Base-by-base conservation (phyloP, 768 basidiomycete genomes). In the Russula ochroleuca region DNA sequence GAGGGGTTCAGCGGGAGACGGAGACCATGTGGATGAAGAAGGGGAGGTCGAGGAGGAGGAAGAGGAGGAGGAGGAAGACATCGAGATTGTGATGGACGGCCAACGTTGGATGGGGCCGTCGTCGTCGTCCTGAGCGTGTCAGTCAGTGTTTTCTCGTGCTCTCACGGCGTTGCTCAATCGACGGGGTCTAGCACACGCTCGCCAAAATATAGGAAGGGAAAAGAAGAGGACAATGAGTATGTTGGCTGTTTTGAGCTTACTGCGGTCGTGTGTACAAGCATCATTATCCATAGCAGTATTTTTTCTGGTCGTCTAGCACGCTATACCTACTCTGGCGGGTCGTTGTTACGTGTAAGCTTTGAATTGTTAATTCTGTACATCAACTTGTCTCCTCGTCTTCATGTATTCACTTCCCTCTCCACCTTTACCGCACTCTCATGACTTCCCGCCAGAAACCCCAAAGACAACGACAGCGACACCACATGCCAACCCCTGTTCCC, bases 51-150 rank as follows among this genome's bases (percentile, higher is more conserved):
- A 75, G 14, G 81, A 84, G 3, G 78, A 75, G 13, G 81, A 85
- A 3, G 84, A 87, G 11, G 86, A 87, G 3, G 85, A 85, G 2
- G 87, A 88, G n/a, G 87, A 87, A 37, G 86, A 88, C 45, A 81
- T 88, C n/a, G 86, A 82, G n/a, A 85, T 88, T 67, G 86, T 88
- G 43, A 80, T 88, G 72, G 82, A 81, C 47, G 47, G 62, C 11
- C 67, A 54, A 53, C 40, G 62, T n/a, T 68, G 68, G 66, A 48
- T 63, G 51, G 48, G 50, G 15, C 38, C 65, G 23, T 41, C 62
- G 51, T 41, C 62, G 51, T 59, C 57, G 43, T 59, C 56, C 9
- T 58, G 62, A 63, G 25, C 19, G 6, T 23, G 14, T 38, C 21
- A 28, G 59, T 52, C 15, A 40, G 55, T 35, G 35, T 51, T 10